Evolutionary conservation across 2,329 filamentous ascomycete genomes (phyloP).

Genomic region (Alternaria longipes): DNA sequence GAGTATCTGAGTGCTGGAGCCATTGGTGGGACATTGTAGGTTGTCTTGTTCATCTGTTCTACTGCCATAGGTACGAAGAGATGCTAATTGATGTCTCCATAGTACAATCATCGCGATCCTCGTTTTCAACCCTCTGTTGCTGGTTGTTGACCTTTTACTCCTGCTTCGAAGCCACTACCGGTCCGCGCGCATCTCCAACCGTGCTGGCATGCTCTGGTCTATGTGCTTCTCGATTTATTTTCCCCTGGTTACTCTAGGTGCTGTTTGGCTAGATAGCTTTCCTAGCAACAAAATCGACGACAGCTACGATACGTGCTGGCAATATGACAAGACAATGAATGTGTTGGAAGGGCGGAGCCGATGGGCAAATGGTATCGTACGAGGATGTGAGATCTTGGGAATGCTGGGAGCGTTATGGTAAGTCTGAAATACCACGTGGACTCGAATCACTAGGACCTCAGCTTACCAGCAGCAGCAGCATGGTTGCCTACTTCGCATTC

Average conservation of each 20-base stretch:
- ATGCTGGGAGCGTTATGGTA: not conserved
- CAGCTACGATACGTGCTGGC: not conserved
- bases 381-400: not conserved
- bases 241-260: not conserved
- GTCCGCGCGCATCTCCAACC: slow-evolving; percentile 4
- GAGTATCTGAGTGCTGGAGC: not conserved
- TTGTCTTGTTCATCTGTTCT: not conserved
- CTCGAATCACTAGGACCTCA: not conserved
- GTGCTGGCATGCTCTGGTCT: not conserved
- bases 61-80: not conserved
- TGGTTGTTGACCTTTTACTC: not conserved
- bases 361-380: not conserved
- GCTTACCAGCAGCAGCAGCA: not conserved
- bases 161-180: not conserved
- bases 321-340: not conserved
- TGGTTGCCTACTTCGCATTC: not conserved
- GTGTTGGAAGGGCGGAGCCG: not conserved
- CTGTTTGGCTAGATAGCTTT: slow-evolving; percentile 1
- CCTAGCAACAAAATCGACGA: not conserved
- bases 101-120: not conserved
- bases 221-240: not conserved
- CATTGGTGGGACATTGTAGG: not conserved
- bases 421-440: not conserved
- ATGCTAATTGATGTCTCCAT: not conserved
- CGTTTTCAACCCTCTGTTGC: not conserved